Base-by-base conservation (phyloP, 2,329 filamentous ascomycete genomes). In the Akanthomyces dipterigenus region DNA sequence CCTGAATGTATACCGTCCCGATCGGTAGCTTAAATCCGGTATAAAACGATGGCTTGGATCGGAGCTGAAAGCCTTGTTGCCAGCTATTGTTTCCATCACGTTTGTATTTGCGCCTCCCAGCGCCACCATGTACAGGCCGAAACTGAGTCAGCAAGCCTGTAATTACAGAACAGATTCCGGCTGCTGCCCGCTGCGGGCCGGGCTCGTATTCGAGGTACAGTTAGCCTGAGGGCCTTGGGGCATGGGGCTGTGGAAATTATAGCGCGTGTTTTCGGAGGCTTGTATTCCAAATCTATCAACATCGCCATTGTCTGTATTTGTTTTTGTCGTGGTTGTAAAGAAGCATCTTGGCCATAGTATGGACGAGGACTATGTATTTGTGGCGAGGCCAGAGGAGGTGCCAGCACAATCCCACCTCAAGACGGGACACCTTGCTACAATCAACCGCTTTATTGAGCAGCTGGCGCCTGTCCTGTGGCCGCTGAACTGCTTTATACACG, bases 401-500 rank as follows among this genome's bases (percentile, higher is more conserved):
- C 18, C 24, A 14, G 5, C 14, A 8, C n/a, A 8, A 4, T 12
- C 20, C 12, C 9, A 48, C 9, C 24, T 46, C 31, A 14, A 49
- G 31, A 50, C 50, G 14, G 36, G 50, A 38, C n/a, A 62, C 28
- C 45, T 63, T 16, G 31, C n/a, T 66, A 78, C 81, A 53, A 77
- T 71, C 12, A 64, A 65, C 24, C 36, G 61, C 11, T 62, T 67
- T 16, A 55, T 70, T 28, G 46, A 67, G 18, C 55, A 53, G 20
- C 61, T 65, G 18, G 53, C 54, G 24, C 61, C 64, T n/a, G 62
- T 62, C 0, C 67, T 78, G 1, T 73, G 75, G 66, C 63, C 67
- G 5, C 67, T 79, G 42, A 77, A 73, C 63, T 70, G 73, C 8
- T 69, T 71, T 43, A 75, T 80, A 18, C 77, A 79, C 66, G 72